A percentile compares a stretch with the other conserved stretches of the same genome.
phyloP scores from a whole-genome alignment of 2,329 filamentous ascomycete species.

The Fonsecaea multimorphosa region DNA sequence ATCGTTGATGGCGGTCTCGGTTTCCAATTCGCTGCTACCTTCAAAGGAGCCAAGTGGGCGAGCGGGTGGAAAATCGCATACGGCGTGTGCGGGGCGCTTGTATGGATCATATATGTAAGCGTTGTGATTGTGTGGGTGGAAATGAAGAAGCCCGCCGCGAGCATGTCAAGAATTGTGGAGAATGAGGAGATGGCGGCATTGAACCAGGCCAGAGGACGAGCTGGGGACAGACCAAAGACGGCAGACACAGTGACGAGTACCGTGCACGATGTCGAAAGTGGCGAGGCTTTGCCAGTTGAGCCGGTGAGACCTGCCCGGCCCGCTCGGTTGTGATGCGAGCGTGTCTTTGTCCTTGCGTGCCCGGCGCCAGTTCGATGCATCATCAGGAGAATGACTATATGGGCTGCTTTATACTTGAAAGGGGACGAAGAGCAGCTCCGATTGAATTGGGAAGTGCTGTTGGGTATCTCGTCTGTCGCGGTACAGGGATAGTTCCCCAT shows the following conservation, averaged over 20 bases:
- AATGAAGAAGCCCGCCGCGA: constrained; percentile 17
- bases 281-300: background rate
- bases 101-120: constrained; percentile 33
- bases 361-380: background rate
- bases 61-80: constrained; percentile 27
- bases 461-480: too few relatives aligned
- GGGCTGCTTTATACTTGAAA: too few relatives aligned
- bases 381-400: background rate
- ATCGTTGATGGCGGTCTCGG: constrained; percentile 64
- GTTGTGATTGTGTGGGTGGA: constrained; percentile 31
- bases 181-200: background rate
- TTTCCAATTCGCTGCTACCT: constrained; percentile 41
- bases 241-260: background rate
- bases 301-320: background rate
- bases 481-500: too few relatives aligned
- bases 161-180: background rate
- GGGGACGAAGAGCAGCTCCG: too few relatives aligned
- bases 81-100: constrained; percentile 22
- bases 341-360: background rate
- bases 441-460: too few relatives aligned
- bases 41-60: constrained; percentile 20
- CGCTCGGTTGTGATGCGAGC: background rate
- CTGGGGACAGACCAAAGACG: background rate
- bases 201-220: background rate
- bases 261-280: background rate